Evolutionary conservation across 108 stramenopile species (phyloP).

Genomic region (Tribonema minus): DNA sequence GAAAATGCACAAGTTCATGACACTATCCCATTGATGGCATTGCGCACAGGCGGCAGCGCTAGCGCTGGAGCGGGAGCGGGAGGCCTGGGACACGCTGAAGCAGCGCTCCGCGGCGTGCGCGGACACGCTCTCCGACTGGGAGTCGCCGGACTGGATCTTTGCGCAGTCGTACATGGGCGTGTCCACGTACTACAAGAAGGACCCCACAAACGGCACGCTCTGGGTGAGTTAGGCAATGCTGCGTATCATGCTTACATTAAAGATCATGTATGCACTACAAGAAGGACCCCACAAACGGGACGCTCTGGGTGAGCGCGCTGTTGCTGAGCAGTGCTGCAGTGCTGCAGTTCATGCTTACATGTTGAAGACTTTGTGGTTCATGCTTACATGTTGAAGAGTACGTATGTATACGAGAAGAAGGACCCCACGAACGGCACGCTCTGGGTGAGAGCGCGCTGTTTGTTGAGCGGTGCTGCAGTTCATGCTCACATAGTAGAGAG

Average conservation of each 20-base stretch:
- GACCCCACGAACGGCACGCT: slow-evolving; percentile 21
- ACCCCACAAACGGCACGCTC: slow-evolving; percentile 12
- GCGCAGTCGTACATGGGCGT: slow-evolving; percentile 36
- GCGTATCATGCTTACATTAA: too few relatives aligned
- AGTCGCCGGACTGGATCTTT: slow-evolving; percentile 14
- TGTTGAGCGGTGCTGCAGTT: too few relatives aligned
- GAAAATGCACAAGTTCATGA: too few relatives aligned
- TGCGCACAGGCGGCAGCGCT: neutral
- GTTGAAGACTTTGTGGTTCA: too few relatives aligned
- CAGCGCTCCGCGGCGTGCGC: neutral
- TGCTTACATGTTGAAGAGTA: too few relatives aligned
- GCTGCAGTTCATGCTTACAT: too few relatives aligned
- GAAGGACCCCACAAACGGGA: slow-evolving; percentile 17
- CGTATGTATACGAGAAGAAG: slow-evolving; percentile 33
- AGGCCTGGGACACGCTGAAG: neutral
- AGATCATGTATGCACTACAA: slow-evolving; percentile 41
- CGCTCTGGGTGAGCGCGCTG: slow-evolving; percentile 24
- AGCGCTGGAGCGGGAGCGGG: neutral
- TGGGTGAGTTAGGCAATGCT: too few relatives aligned
- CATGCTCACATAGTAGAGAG: too few relatives aligned
- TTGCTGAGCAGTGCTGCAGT: too few relatives aligned
- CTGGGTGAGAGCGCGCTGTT: too few relatives aligned
- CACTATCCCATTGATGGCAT: too few relatives aligned
- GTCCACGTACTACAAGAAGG: slow-evolving; percentile 35
- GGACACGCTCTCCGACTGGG: neutral